Evolutionary conservation across 2,329 filamentous ascomycete genomes (phyloP), one percentile per base, ranked within the genome.

Genomic region (Cordyceps fumosorosea): DNA sequence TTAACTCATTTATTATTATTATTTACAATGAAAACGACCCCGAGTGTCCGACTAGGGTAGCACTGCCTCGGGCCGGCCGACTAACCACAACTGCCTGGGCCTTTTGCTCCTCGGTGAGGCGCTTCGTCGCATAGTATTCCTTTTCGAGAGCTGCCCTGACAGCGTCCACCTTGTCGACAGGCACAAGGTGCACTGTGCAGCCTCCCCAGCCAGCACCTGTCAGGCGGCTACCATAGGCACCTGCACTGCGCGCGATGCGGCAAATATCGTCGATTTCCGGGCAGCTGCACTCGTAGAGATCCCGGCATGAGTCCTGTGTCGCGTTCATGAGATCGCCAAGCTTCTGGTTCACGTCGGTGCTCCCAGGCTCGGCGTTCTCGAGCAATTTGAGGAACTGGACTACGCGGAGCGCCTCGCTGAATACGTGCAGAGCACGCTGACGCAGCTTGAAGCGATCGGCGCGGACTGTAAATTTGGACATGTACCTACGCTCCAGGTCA

Each of bases 171-270:
- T 89, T 93, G 69, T 91, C 84, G 63, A 86, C 89, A 0, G 93
- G 89, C 58, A 98, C 89, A 62, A 99, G 82, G 77, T 99, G 95
- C 63, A 99, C 93, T 64, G 86, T 95, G 77, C 95, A 98, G 2
- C 95, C 95, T 65, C 95, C 95, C 95, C 95, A 99, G 3, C 95
- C 95, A 0, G 95, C 95, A 45, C 95, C 95, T 0, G 93, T 98
- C 68, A 97, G 77, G 29, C 93, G 81, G 68, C 89, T 92, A 32
- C 93, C 95, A 72, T 91, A 92, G 20, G 90, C 86, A 2, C 95
- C 95, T 0, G 90, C 90, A 18, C 79, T 81, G 32, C 87, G 82
- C 0, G 93, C 93, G 67, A 98, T 88, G 45, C 81, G 74, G 74
- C 93, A 98, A 44, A 99, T 84, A 65, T 90, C 82, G 73, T 99